Evolutionary conservation across 176 grass and related monocot genomes (phyloP), one percentile per base, ranked within the genome.

Genomic region (Avena insularis): DNA sequence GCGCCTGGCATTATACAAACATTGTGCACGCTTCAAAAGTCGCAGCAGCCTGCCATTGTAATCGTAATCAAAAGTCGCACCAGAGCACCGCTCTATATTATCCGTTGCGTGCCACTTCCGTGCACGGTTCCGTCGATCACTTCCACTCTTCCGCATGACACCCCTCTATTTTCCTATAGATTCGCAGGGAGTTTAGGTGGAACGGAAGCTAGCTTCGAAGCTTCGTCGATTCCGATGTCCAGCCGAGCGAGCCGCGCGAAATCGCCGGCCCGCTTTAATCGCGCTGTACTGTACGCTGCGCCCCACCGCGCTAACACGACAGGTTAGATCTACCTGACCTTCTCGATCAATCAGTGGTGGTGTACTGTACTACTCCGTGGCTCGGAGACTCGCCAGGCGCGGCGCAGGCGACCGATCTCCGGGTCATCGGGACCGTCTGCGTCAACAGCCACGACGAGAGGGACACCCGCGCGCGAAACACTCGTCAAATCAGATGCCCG

Each of bases 131-230:
- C 72, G 1, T 16, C 72, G 23, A 75, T 53, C 50, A 4, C 74
- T 33, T 77, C 25, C 74, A 77, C 74, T 14, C 74, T 77, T 55
- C 74, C 11, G 74, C 74, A 77, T 77, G 74, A 77, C 74, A 55
- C 48, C 23, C 23, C 8, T 17, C 20, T 8, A n/a, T 27, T 31
- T 25, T 74, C 71, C 40, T 15, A 49, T 9, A 15, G 72, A 10
- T 47, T 9, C 46, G 9, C 46, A 47, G 46, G 46, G 7, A 9
- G 40, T 43, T 43, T 6, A 43, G 23, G 4, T 35, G 33, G 33
- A 35, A 35, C 33, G 33, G 48, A 76, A 54, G 73, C 73, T 50
- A 8, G 47, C 47, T 2, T 49, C 4, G 49, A 77, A 77, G 74
- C 74, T 77, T 77, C 49, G 14, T 53, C 0, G 49, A 77, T 55